A percentile compares a stretch with the other conserved stretches of the same genome.
Conservation (phyloP, 2,329 filamentous ascomycete genomes). For the Calonectria multiphialidica region DNA sequence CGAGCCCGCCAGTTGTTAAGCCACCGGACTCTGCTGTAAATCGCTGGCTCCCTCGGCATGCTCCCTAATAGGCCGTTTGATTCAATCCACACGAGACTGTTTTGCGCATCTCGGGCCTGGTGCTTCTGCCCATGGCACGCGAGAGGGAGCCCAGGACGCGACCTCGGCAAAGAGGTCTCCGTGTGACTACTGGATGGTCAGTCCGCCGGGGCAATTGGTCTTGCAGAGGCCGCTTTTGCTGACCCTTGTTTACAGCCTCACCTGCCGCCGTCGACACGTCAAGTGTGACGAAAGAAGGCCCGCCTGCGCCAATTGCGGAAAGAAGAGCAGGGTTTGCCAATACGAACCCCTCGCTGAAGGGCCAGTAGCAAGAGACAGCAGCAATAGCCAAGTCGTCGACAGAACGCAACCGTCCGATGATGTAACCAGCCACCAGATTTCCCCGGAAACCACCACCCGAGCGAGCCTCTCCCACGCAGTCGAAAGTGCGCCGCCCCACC, state of each 20-base stretch:
- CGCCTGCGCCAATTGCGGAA: background rate
- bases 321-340: background rate
- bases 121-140: background rate
- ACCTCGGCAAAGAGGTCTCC: background rate
- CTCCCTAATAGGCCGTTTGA: background rate
- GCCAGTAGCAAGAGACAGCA: background rate
- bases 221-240: background rate
- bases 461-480: background rate
- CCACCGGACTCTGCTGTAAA: background rate
- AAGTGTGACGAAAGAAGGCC: slow-evolving; percentile 8
- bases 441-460: background rate
- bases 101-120: background rate
- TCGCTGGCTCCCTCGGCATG: background rate
- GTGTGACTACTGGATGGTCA: background rate
- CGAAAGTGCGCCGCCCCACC: background rate
- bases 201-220: background rate
- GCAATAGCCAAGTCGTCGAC: background rate
- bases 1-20: background rate
- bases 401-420: background rate
- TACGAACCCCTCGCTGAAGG: background rate
- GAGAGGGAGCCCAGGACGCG: background rate
- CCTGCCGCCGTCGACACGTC: background rate
- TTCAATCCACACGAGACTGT: background rate
- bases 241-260: background rate
- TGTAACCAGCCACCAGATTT: background rate